A percentile compares a stretch with the other conserved stretches of the same genome.
Evolutionary conservation across 1,284 basidiomycete species (phyloP).

Genomic region (Leccinum fallax): DNA sequence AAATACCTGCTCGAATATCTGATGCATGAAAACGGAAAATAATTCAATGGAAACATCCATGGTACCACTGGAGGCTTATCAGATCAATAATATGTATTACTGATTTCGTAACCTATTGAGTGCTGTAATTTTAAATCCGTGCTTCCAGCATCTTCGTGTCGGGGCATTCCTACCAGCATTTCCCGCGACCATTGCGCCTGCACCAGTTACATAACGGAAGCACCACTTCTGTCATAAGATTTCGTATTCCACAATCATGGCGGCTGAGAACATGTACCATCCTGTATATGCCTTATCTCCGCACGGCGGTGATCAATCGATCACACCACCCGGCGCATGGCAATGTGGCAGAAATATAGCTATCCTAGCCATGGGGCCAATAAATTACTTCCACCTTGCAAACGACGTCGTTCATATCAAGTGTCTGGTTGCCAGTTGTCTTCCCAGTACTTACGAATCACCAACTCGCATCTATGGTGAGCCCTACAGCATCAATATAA

Average conservation of each 20-base stretch:
- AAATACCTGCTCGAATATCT: not conserved
- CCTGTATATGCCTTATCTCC: not conserved
- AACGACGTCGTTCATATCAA: not conserved
- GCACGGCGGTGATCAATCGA: not conserved
- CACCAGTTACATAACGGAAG: no score
- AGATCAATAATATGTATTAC: not conserved
- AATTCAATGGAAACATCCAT: not conserved
- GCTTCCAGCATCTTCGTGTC: not conserved
- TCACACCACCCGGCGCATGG: not conserved
- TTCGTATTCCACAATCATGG: not conserved
- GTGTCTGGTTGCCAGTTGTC: not conserved
- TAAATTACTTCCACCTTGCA: not conserved
- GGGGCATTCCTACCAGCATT: no score
- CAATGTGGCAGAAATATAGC: not conserved
- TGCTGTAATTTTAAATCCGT: not conserved
- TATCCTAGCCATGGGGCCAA: not conserved
- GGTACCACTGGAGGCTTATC: not conserved
- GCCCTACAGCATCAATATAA: not conserved
- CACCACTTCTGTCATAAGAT: not conserved
- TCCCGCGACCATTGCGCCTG: no score
- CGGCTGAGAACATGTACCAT: not conserved
- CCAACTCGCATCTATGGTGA: not conserved
- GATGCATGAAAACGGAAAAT: not conserved
- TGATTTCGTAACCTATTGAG: not conserved
- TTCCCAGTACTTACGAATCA: not conserved